Base-by-base conservation (phyloP, 2,329 filamentous ascomycete genomes). In the Mariannaea elegans region DNA sequence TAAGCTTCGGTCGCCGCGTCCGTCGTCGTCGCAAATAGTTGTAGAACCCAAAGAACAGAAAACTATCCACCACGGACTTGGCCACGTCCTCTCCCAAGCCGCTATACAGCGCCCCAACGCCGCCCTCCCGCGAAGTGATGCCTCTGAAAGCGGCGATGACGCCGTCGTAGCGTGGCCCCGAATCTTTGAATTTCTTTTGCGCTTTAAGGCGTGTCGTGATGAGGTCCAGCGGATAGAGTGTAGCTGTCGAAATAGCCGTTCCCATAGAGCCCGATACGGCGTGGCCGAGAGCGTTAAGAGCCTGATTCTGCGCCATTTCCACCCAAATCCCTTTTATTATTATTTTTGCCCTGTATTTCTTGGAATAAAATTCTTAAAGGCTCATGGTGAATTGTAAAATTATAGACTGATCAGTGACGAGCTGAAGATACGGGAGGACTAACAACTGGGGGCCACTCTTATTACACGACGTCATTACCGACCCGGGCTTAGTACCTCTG, bases 1-100 rank as follows among this genome's bases (percentile, higher is more conserved):
- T 59, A 1, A 89, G 82, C 3, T 85, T 84, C 2, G 95, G 78
- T 7, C 38, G 36, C 18, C 36, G n/a, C 18, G 68, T 71, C 63
- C 76, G 65, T 48, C 76, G 75, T 44, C 77, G 72, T 44, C 77
- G 72, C 48, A 83, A 72, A 23, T 81, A 75, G 62, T 83, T 91
- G 77, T 97, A 96, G 59, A 91, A 89, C 16, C 94, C 83, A 78
- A 96, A 96, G 81, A 96, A 96, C 50, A 96, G 81, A 72, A 95
- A 94, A 56, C 90, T 91, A 78, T 95, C 92, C 27, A 87, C 82
- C 19, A 89, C 81, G 21, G 86, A 88, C 74, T 91, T 92, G 69
- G 80, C 82, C 10, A 89, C 86, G 70, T 91, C 89, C 32, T 85
- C 82, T 7, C 82, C 77, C 2, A 90, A 74, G 23, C 90, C 90